Evolutionary conservation across 148 eudicot species (phyloP).

Genomic region (Chenopodium berlandieri): DNA sequence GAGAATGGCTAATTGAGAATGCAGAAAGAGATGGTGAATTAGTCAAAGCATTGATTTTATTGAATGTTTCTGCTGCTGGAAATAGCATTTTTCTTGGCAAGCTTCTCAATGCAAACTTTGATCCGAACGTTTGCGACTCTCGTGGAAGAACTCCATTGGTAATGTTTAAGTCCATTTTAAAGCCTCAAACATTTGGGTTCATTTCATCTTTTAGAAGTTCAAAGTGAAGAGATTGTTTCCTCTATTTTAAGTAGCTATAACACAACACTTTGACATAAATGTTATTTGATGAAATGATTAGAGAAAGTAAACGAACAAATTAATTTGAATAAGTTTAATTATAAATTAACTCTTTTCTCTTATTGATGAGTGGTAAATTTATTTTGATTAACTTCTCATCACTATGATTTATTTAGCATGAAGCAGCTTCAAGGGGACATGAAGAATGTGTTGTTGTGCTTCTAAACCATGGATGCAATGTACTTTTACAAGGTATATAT

Average conservation of each 20-base stretch:
- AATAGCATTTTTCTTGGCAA: slow-evolving; percentile 20
- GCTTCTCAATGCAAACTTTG: slow-evolving; percentile 20
- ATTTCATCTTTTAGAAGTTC: no score
- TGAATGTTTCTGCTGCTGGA: slow-evolving; percentile 24
- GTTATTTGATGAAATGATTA: no score
- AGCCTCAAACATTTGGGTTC: not conserved
- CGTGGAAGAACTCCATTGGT: slow-evolving; percentile 28
- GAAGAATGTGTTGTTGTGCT: slow-evolving; percentile 26
- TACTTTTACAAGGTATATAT: slow-evolving; percentile 15
- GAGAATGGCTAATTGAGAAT: slow-evolving; percentile 28
- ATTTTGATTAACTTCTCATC: not conserved
- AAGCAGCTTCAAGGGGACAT: slow-evolving; percentile 21
- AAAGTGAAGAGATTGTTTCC: no score
- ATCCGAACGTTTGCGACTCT: slow-evolving; percentile 19
- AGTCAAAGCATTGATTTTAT: slow-evolving; percentile 6
- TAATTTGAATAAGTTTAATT: no score
- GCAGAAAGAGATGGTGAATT: slow-evolving; percentile 8
- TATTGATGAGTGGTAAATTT: no score
- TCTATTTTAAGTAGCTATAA: no score
- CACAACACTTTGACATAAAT: no score
- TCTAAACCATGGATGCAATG: slow-evolving; percentile 22
- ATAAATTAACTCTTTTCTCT: no score
- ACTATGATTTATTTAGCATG: slow-evolving; percentile 15
- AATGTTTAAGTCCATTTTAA: not conserved
- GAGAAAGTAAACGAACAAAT: no score